Evolutionary conservation across 2,329 filamentous ascomycete genomes (phyloP).

Genomic region (Aureobasidium sp.): DNA sequence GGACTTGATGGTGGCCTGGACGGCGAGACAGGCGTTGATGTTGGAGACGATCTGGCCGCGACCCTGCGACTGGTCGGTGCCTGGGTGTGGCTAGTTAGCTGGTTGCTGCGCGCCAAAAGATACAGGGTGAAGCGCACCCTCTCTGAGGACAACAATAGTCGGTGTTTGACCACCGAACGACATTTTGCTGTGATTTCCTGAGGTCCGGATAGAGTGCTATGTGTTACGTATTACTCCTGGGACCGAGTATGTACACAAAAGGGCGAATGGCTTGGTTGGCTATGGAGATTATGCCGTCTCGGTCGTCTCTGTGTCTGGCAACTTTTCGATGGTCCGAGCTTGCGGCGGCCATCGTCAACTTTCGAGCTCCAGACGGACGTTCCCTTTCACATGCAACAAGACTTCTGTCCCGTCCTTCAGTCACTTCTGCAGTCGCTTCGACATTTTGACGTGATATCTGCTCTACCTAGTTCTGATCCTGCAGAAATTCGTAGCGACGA

Average conservation of each 20-base stretch:
- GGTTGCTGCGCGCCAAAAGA: conserved; percentile 5
- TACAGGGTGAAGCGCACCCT: conserved; percentile 57
- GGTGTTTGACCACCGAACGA: conserved; percentile 96
- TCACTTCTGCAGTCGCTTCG: neutral
- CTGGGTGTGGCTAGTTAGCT: conserved; percentile 40
- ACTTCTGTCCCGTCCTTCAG: no score
- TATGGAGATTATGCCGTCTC: neutral
- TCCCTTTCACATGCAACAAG: neutral
- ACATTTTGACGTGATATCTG: neutral
- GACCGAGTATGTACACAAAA: neutral
- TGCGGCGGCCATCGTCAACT: neutral
- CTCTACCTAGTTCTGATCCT: neutral
- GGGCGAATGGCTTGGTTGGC: neutral
- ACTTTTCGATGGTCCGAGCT: conserved; percentile 9
- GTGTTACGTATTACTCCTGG: neutral
- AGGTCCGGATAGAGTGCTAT: neutral
- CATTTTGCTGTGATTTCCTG: conserved; percentile 46
- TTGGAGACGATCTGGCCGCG: conserved; percentile 96
- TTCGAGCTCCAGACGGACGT: neutral
- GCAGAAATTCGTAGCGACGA: neutral
- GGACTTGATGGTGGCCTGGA: conserved; percentile 91
- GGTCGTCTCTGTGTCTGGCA: neutral
- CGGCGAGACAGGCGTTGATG: conserved; percentile 95
- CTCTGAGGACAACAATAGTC: conserved; percentile 96
- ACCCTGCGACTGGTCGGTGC: conserved; percentile 94